A percentile compares a stretch with the other conserved stretches of the same genome.
Conservation (phyloP, 2,329 filamentous ascomycete genomes). For the Fusarium udum region DNA sequence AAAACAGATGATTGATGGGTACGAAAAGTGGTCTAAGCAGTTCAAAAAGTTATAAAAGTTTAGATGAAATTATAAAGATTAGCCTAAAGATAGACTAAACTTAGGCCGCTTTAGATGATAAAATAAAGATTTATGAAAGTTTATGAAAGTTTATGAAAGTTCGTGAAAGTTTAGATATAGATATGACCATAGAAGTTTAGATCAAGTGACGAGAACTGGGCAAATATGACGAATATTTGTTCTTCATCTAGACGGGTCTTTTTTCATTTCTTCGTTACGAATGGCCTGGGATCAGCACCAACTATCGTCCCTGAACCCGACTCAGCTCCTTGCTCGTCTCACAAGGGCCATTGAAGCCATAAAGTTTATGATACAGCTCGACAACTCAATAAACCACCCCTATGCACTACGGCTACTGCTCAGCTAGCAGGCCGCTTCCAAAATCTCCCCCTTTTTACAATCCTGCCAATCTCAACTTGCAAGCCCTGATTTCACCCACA, state of each 20-base stretch:
- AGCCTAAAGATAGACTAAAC: not conserved
- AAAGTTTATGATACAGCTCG: conserved; percentile 37
- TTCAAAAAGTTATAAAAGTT: conserved; percentile 43
- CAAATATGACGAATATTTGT: conserved; percentile 12
- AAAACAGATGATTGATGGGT: conserved; percentile 64
- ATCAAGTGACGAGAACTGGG: not conserved
- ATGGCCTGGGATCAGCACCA: conserved; percentile 12
- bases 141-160: not conserved
- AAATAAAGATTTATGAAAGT: not conserved
- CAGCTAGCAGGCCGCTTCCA: conserved; percentile 21
- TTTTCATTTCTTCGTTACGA: conserved; percentile 34
- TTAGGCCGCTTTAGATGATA: not conserved
- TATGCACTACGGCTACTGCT: conserved; percentile 4
- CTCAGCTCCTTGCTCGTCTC: conserved; percentile 7
- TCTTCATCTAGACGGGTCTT: conserved; percentile 11
- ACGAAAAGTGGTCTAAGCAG: conserved; percentile 63
- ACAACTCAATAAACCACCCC: conserved; percentile 10
- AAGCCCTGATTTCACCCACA: conserved; percentile 1
- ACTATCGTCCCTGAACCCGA: conserved; percentile 8
- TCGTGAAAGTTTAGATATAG: not conserved
- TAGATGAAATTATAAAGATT: not conserved
- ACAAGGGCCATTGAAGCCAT: conserved; percentile 27
- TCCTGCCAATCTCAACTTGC: conserved; percentile 40
- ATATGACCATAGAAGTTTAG: not conserved
- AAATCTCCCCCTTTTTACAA: conserved; percentile 2